Evolutionary conservation across 345 rosid genomes (phyloP), one percentile per base, ranked within the genome.

Genomic region (Brassica carinata): DNA sequence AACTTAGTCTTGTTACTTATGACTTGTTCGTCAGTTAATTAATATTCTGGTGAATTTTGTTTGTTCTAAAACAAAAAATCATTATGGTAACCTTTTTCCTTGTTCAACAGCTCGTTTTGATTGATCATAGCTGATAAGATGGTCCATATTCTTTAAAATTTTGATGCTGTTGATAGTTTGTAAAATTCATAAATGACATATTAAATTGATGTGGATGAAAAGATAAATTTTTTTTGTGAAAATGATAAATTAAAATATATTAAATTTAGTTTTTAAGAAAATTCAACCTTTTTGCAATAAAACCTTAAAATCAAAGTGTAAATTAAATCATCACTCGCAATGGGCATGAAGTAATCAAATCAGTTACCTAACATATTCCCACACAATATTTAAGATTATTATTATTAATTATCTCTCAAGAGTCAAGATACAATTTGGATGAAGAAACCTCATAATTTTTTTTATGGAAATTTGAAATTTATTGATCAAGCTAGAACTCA

Each of bases 361-460:
- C 62, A 40, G 11, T 40, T 18, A 69, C 31, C 59, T 77, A 43
- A 26, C 63, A 69, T 27, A 13, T 43, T 14, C 53, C 57, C 61
- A 14, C 71, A 45, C 63, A 29, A 64, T 74, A 62, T 48, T 74
- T 64, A 5, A 63, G 65, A 30, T 74, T n/a, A 73, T 5, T n/a
- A 73, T 5, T 19, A 53, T 15, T 70, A 57, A 30, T 64, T 40
- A 62, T 8, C 68, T 17, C 29, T 48, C 31, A 5, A 33, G 36
- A 33, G 7, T 38, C 26, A 23, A 2, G 0, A 57, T 14, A 58
- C 18, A 23, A 4, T 36, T 13, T 34, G 4, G 67, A 34, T 13
- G 4, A 4, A 19, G 13, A 18, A 13, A 36, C 55, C 34, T 58
- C 66, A 72, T 34, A 58, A 38, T 33, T 5, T 33, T 33, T 5